A percentile compares a stretch with the other conserved stretches of the same genome.
These are phyloP conservation scores for Ganoderma meredithae DNA, from an alignment of 1,284 basidiomycete species.

Conservation along the genomic window DNA sequence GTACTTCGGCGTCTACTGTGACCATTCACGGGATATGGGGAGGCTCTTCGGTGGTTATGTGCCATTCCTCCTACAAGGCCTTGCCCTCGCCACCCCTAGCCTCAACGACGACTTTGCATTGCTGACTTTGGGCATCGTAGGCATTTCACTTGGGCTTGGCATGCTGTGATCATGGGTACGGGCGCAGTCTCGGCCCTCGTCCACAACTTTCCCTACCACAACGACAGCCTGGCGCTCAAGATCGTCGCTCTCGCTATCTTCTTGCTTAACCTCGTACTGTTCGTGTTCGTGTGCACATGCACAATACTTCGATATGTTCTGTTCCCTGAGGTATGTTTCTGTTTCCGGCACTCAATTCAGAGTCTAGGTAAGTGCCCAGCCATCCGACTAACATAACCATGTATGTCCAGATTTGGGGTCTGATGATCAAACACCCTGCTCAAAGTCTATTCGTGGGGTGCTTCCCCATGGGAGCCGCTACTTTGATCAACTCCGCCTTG, in stretches of 20 bases:
- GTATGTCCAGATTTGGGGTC: conserved; percentile 35
- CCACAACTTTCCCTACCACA: conserved; percentile 50
- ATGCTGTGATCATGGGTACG: conserved; percentile 56
- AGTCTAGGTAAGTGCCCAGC: neutral
- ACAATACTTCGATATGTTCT: conserved; percentile 54
- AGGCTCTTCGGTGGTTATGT: neutral
- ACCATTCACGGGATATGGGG: neutral
- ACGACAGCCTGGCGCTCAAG: conserved; percentile 42
- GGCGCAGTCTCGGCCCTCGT: conserved; percentile 49
- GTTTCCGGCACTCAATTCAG: conserved; percentile 1
- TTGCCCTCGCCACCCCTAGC: neutral
- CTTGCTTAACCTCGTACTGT: conserved; percentile 60
- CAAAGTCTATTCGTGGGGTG: conserved; percentile 69
- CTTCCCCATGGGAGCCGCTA: conserved; percentile 67
- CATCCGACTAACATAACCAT: neutral
- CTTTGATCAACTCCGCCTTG: conserved; percentile 49
- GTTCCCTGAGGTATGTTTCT: conserved; percentile 52
- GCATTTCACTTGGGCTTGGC: conserved; percentile 49
- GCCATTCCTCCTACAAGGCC: neutral
- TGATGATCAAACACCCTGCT: conserved; percentile 54
- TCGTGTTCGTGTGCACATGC: conserved; percentile 52
- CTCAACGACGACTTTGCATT: neutral
- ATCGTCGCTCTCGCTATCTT: conserved; percentile 53
- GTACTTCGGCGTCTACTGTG: neutral
- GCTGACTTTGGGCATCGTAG: conserved; percentile 35